phyloP scores from a whole-genome alignment of 2,329 filamentous ascomycete genomes.

The Sporothrix curviconia region DNA sequence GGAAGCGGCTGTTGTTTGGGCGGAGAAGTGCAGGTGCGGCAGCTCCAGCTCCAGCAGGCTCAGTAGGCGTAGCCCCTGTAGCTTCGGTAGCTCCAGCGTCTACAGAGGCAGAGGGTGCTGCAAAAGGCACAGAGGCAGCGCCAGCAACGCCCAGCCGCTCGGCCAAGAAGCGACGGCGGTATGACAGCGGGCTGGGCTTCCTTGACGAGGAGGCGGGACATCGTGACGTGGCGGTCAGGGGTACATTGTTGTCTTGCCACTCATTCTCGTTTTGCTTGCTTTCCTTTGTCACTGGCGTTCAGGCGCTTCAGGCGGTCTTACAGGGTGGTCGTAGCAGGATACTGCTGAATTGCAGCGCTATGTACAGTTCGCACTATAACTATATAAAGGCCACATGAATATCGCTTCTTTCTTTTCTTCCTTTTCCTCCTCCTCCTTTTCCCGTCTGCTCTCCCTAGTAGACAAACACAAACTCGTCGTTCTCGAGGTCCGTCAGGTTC shows the following conservation, averaged over 20 bases:
- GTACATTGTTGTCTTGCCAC: not conserved
- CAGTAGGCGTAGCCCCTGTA: too few species aligned
- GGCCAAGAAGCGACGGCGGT: conserved; percentile 39
- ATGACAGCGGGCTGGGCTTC: conserved; percentile 51
- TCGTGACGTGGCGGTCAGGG: too few species aligned
- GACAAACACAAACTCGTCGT: conserved; percentile 21
- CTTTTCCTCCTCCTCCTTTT: too few species aligned
- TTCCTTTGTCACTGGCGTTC: not conserved
- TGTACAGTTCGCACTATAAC: too few species aligned
- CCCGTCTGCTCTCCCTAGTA: not conserved
- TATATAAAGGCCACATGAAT: not conserved
- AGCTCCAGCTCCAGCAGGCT: not conserved
- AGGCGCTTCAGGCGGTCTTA: not conserved
- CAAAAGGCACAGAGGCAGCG: too few species aligned
- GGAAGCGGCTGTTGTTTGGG: not conserved
- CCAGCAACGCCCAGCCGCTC: not conserved
- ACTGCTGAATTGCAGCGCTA: too few species aligned
- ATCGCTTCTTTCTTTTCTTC: too few species aligned
- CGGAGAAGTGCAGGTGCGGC: not conserved
- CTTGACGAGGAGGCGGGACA: conserved; percentile 43
- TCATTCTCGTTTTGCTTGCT: not conserved
- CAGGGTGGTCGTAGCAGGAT: too few species aligned
- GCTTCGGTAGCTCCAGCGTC: not conserved
- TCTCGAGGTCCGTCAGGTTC: conserved; percentile 20
- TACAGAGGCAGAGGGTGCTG: too few species aligned